Conservation (phyloP, 345 rosid genomes). For the Eucalyptus urophylla region DNA sequence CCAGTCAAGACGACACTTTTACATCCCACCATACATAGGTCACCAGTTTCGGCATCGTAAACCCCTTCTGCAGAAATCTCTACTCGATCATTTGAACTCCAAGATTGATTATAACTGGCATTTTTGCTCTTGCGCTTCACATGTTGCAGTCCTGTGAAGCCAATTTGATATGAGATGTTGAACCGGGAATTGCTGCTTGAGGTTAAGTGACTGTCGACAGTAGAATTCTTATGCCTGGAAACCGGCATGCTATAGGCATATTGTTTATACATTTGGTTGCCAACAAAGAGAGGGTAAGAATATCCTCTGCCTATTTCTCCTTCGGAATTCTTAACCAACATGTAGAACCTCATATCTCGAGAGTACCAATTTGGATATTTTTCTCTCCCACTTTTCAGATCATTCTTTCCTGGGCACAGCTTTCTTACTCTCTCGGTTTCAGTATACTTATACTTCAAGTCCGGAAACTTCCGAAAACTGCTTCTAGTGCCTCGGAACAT, state of each 20-base stretch:
- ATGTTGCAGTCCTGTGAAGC: not conserved
- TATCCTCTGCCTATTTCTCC: slow-evolving; percentile 11
- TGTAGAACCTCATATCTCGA: slow-evolving; percentile 9
- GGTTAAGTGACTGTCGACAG: not conserved
- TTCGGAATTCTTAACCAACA: slow-evolving; percentile 1
- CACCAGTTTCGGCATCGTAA: slow-evolving; percentile 25
- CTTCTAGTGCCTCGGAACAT: not conserved
- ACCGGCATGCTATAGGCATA: not conserved
- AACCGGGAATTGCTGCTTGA: not conserved
- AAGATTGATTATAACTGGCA: not conserved
- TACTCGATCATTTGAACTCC: not conserved
- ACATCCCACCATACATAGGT: slow-evolving; percentile 48
- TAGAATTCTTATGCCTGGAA: not conserved
- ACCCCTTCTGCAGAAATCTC: slow-evolving; percentile 35
- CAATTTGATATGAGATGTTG: slow-evolving; percentile 24
- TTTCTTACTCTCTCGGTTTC: slow-evolving; percentile 7
- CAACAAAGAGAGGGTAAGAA: slow-evolving; percentile 22
- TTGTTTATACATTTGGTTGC: not conserved
- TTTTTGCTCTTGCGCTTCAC: not conserved
- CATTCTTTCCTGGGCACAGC: slow-evolving; percentile 5
- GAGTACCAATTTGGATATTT: slow-evolving; percentile 17
- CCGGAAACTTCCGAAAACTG: not conserved
- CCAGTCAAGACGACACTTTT: not conserved
- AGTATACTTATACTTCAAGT: slow-evolving; percentile 24
- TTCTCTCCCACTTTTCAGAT: not conserved